Conservation (phyloP, 345 rosid species). For the Salix koriyanagi region DNA sequence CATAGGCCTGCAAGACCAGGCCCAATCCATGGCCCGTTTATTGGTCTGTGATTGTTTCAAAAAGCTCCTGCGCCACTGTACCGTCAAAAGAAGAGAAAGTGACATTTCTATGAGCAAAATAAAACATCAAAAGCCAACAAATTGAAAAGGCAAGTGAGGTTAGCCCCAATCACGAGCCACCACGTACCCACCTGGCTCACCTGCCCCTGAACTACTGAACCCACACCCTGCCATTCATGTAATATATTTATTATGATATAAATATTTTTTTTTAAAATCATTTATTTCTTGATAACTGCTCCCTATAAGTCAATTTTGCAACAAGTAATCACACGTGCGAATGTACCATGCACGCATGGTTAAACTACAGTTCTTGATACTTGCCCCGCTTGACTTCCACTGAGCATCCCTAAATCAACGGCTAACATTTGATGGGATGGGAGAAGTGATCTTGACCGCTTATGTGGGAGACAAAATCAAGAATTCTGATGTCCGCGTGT, state of each 20-base stretch:
- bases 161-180: constrained; percentile 23
- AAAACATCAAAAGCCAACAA: background rate
- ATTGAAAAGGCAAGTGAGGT: constrained; percentile 7
- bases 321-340: constrained; percentile 32
- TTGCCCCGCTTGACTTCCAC: constrained; percentile 15
- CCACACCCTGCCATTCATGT: constrained; percentile 10
- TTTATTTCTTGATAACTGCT: no score
- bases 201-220: background rate
- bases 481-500: constrained; percentile 14
- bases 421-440: background rate
- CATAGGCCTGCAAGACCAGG: constrained; percentile 6
- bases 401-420: constrained; percentile 7
- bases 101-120: background rate
- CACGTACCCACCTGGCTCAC: constrained; percentile 3
- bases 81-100: constrained; percentile 46
- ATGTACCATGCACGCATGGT: constrained; percentile 18
- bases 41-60: background rate
- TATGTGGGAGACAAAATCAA: constrained; percentile 21
- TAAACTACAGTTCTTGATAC: background rate
- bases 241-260: background rate
- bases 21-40: background rate
- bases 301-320: background rate
- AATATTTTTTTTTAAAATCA: no score
- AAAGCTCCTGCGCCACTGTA: background rate
- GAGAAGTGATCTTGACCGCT: constrained; percentile 10